A percentile compares a stretch with the other conserved stretches of the same genome.
phyloP scores from a whole-genome alignment of 2,329 filamentous ascomycete species.

The Lasiodiplodia citricola region DNA sequence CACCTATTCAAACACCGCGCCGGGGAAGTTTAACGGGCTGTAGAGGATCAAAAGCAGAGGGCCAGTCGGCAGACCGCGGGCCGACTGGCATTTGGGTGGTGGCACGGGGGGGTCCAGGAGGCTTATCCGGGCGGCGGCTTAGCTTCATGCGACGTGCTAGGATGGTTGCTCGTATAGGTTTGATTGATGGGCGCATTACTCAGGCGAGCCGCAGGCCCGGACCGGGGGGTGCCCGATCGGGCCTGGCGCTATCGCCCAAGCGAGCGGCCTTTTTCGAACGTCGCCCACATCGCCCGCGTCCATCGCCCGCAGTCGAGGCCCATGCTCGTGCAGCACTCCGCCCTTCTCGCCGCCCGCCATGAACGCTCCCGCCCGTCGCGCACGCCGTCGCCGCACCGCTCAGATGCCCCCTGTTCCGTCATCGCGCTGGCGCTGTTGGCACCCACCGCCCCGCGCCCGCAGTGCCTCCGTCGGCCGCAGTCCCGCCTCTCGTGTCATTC shows the following conservation, averaged over 20 bases:
- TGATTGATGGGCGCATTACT: slow-evolving; percentile 16
- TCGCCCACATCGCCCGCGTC: slow-evolving; percentile 1
- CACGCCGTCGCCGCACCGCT: background rate
- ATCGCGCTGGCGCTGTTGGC: background rate
- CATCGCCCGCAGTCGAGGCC: background rate
- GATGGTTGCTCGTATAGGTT: slow-evolving; percentile 4
- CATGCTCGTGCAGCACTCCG: background rate
- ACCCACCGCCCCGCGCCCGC: background rate
- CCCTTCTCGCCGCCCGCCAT: background rate
- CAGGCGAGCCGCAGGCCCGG: slow-evolving; percentile 22
- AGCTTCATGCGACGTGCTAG: slow-evolving; percentile 7
- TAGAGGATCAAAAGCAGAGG: slow-evolving; percentile 8
- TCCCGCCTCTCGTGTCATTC: slow-evolving; percentile 12
- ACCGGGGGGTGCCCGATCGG: slow-evolving; percentile 2
- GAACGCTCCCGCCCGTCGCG: background rate
- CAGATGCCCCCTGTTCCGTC: background rate
- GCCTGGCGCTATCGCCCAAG: slow-evolving; percentile 12
- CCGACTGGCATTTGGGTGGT: background rate
- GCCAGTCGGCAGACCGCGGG: slow-evolving; percentile 1
- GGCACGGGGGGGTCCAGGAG: background rate
- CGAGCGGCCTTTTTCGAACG: slow-evolving; percentile 17
- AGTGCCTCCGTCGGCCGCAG: slow-evolving; percentile 1
- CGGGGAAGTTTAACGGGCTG: slow-evolving; percentile 6
- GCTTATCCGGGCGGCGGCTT: background rate
- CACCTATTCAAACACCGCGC: background rate